These are phyloP conservation scores for Ustilago shanxiensis DNA, from an alignment of 1,284 basidiomycete genomes.

Conservation along the genomic window DNA sequence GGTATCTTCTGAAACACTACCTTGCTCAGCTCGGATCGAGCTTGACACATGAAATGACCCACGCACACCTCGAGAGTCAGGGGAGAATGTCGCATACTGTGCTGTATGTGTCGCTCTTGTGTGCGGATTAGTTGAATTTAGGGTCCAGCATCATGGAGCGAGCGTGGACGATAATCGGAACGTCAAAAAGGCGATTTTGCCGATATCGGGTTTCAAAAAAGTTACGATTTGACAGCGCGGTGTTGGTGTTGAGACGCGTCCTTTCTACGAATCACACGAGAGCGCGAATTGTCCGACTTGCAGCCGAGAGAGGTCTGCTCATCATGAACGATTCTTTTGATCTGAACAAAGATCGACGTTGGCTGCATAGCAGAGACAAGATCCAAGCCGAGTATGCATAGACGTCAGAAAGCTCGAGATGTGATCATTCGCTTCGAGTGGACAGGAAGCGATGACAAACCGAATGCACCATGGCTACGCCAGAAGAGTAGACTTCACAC, in stretches of 20 bases:
- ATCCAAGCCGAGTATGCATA: not conserved
- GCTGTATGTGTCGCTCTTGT: not conserved
- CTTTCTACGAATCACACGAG: constrained; percentile 26
- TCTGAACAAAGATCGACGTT: not conserved
- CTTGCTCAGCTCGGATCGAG: not conserved
- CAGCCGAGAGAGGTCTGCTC: constrained; percentile 15
- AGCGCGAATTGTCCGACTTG: constrained; percentile 5
- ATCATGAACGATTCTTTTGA: not conserved
- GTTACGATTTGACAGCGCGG: constrained; percentile 22
- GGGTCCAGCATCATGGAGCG: not conserved
- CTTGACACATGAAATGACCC: not conserved
- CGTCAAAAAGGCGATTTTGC: constrained; percentile 25
- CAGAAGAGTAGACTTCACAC: not conserved
- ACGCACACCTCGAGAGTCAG: not conserved
- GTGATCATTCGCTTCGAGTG: constrained; percentile 2
- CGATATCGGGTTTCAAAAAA: constrained; percentile 10
- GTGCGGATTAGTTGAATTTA: not conserved
- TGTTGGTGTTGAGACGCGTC: constrained; percentile 24
- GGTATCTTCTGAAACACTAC: too few species aligned
- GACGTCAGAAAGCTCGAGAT: too few species aligned
- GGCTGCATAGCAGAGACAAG: not conserved
- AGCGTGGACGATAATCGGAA: constrained; percentile 6
- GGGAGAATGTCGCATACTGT: too few species aligned
- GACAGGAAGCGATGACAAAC: constrained; percentile 2
- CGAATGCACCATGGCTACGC: not conserved